Evolutionary conservation across 2,329 filamentous ascomycete genomes (phyloP), one percentile per base, ranked within the genome.

Genomic region (Colletotrichum truncatum): DNA sequence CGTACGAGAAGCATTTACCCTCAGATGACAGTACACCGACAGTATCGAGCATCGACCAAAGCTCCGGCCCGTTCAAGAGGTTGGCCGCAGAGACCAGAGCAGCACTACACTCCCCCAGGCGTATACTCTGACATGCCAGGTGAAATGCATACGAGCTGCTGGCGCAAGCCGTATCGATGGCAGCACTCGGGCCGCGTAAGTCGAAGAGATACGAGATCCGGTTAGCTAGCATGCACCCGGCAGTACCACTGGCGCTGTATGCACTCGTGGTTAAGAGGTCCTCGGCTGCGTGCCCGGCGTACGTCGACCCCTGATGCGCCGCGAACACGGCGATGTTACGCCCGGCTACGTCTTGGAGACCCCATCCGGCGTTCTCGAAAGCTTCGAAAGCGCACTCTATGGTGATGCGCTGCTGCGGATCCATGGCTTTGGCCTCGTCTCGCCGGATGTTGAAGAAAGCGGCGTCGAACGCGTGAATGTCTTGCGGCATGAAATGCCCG

Each of bases 81-180:
- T 72, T 78, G 1, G 70, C 49, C 0, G 74, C 77, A 7, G 63
- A 71, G 1, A 79, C 78, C 26, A 80, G 25, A 2, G 75, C 77
- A 2, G 66, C 56, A 0, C 66, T 52, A 6, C 70, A 72, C 9
- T 76, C 73, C 1, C 76, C 73, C 3, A 45, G 55, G 4, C 60
- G 60, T 8, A 80, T 61, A 11, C 69, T 68, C 21, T 69, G 64
- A 52, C 72, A 75, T 1, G 78, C 78, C 18, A 72, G 67, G 52
- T 80, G 70, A 3, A 80, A 65, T 3, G 69, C 72, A 1, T 72
- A 61, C 4, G 78, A 51, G 5, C 72, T 67, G 3, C 74, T 71
- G 0, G 77, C 78, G 58, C 78, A 81, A 4, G 71, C 77, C 1
- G 77, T 78, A 9, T 76, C 69, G n/a, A 80, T 61, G 3, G 71